Percentiles rank a stretch among this genome's conserved stretches.
Conservation (phyloP, 2,329 filamentous ascomycete genomes). For the Verticillium longisporum region DNA sequence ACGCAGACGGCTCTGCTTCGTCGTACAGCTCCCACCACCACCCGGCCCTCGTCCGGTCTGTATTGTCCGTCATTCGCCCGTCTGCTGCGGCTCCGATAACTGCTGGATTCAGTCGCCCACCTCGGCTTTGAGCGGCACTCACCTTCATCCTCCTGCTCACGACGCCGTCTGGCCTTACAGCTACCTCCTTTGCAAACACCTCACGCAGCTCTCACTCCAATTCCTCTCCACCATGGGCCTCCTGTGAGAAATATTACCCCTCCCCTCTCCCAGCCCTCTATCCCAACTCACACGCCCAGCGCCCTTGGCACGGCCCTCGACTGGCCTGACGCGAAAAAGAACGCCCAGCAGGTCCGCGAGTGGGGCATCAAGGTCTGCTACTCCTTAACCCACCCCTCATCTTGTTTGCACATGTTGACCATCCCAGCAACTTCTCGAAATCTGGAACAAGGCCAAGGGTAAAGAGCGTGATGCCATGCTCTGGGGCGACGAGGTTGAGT, state of each 20-base stretch:
- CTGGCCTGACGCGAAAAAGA: slow-evolving; percentile 89
- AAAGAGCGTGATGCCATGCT: slow-evolving; percentile 91
- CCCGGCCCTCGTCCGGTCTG: not conserved
- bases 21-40: not conserved
- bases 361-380: slow-evolving; percentile 86
- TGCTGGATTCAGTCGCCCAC: not conserved
- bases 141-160: too few species aligned
- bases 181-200: too few species aligned
- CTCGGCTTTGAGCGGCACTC: not conserved
- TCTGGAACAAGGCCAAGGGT: slow-evolving; percentile 89
- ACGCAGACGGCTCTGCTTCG: too few species aligned
- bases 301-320: slow-evolving; percentile 89
- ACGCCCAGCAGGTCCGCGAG: slow-evolving; percentile 79
- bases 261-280: not conserved
- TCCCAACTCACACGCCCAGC: slow-evolving; percentile 37
- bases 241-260: not conserved
- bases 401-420: not conserved
- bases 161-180: too few species aligned
- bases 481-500: slow-evolving; percentile 98
- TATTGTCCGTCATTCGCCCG: not conserved
- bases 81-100: not conserved
- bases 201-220: too few species aligned
- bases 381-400: slow-evolving; percentile 8
- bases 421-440: slow-evolving; percentile 85
- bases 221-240: not conserved